These are phyloP conservation scores for Craspedostauros australis DNA, from an alignment of 108 stramenopile genomes.

Conservation along the genomic window DNA sequence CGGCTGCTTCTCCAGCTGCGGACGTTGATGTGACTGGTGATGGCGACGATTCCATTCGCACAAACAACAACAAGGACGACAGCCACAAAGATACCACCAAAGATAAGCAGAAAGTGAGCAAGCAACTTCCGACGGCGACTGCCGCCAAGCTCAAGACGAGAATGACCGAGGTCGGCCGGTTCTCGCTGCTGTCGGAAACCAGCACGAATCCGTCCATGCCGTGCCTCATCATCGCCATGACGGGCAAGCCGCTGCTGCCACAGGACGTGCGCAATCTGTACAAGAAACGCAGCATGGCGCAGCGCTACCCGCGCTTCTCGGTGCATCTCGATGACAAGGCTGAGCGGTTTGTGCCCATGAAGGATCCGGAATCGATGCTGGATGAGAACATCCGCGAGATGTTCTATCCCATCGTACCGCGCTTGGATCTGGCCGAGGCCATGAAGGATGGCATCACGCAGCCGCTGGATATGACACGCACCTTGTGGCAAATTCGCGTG, in stretches of 20 bases:
- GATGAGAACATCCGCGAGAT: slow-evolving; percentile 20
- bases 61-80: too few relatives aligned
- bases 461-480: slow-evolving; percentile 49
- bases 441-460: slow-evolving; percentile 48
- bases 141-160: too few relatives aligned
- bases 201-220: slow-evolving; percentile 58
- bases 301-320: slow-evolving; percentile 60
- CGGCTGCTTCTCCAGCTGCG: too few relatives aligned
- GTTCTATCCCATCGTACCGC: slow-evolving; percentile 29
- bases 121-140: too few relatives aligned
- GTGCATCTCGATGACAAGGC: neutral
- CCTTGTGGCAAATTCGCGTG: slow-evolving; percentile 43
- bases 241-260: slow-evolving; percentile 43
- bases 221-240: slow-evolving; percentile 61
- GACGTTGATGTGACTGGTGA: too few relatives aligned
- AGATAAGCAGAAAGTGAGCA: too few relatives aligned
- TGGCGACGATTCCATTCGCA: too few relatives aligned
- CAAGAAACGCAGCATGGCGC: slow-evolving; percentile 34
- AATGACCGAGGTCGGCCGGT: slow-evolving; percentile 83
- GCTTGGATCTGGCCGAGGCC: slow-evolving; percentile 16
- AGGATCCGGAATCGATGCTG: too few relatives aligned
- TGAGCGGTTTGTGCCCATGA: slow-evolving; percentile 3
- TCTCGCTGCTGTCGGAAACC: slow-evolving; percentile 66
- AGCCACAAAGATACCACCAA: too few relatives aligned
- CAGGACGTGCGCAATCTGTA: slow-evolving; percentile 55